Percentiles rank a stretch among this genome's conserved stretches.
These are phyloP conservation scores for Gloeophyllum trabeum DNA, from an alignment of 768 basidiomycete genomes.

Conservation along the genomic window DNA sequence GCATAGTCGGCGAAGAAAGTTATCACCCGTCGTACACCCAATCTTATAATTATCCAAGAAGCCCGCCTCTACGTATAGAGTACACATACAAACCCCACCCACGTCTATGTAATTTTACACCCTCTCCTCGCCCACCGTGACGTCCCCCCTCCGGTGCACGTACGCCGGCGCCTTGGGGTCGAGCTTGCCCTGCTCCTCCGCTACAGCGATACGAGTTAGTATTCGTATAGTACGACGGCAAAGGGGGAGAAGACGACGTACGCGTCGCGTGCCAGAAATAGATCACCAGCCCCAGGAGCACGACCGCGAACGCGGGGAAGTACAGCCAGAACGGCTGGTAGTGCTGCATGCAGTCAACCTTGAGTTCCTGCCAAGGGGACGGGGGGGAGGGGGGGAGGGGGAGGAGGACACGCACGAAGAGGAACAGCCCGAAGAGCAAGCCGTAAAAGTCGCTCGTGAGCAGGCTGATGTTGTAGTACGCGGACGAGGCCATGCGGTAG, in stretches of 20 bases:
- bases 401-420: not conserved
- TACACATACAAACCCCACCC: not conserved
- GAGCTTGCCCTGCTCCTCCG: slow-evolving; percentile 62
- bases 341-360: no score
- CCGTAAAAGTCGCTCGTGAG: slow-evolving; percentile 88
- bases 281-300: slow-evolving; percentile 61
- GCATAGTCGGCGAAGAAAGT: no score
- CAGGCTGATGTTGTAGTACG: slow-evolving; percentile 76
- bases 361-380: not conserved
- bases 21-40: no score
- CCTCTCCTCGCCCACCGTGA: slow-evolving; percentile 3
- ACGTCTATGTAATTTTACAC: not conserved
- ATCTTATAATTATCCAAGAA: no score
- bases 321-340: slow-evolving; percentile 83
- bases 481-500: slow-evolving; percentile 78
- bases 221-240: slow-evolving; percentile 1
- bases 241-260: slow-evolving; percentile 26
- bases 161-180: slow-evolving; percentile 52
- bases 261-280: slow-evolving; percentile 85
- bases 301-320: slow-evolving; percentile 67
- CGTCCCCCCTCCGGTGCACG: slow-evolving; percentile 21
- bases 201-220: slow-evolving; percentile 20
- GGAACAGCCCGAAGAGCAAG: slow-evolving; percentile 48
- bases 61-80: no score
- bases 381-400: slow-evolving; percentile 5